Evolutionary conservation across 140 eudicot genomes (phyloP).

Genomic region (Flaveria floridana): DNA sequence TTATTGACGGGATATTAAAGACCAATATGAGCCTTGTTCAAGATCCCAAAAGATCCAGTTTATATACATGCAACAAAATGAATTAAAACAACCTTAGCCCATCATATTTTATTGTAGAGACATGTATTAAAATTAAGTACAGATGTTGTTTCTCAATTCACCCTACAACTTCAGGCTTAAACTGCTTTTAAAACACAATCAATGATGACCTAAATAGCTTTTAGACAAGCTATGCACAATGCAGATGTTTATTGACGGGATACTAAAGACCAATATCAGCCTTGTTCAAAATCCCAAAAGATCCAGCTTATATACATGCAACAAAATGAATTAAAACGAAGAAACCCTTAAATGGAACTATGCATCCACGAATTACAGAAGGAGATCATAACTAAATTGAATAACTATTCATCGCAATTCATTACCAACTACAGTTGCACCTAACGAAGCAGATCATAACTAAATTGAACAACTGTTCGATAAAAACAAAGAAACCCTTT

Average conservation of each 20-base stretch:
- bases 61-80: no score
- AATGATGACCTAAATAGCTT: not conserved
- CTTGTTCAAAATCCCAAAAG: not conserved
- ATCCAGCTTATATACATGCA: slow-evolving; percentile 9
- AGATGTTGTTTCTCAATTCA: not conserved
- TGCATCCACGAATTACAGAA: not conserved
- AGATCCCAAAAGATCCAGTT: no score
- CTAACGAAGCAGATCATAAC: slow-evolving; percentile 23
- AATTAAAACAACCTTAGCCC: no score
- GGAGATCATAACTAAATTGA: not conserved
- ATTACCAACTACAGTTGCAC: not conserved
- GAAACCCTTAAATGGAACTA: not conserved
- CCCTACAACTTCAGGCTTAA: not conserved
- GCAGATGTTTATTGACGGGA: no score
- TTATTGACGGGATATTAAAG: no score
- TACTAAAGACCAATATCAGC: no score
- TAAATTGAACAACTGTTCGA: no score
- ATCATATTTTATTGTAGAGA: no score
- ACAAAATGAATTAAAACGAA: not conserved
- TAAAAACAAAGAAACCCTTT: not conserved
- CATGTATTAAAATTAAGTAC: not conserved
- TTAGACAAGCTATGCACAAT: not conserved
- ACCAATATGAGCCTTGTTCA: no score
- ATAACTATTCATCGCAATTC: no score
- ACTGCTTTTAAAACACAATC: not conserved